Evolutionary conservation across 208 protist species (phyloP).

Genomic region (Willaertia magna): DNA sequence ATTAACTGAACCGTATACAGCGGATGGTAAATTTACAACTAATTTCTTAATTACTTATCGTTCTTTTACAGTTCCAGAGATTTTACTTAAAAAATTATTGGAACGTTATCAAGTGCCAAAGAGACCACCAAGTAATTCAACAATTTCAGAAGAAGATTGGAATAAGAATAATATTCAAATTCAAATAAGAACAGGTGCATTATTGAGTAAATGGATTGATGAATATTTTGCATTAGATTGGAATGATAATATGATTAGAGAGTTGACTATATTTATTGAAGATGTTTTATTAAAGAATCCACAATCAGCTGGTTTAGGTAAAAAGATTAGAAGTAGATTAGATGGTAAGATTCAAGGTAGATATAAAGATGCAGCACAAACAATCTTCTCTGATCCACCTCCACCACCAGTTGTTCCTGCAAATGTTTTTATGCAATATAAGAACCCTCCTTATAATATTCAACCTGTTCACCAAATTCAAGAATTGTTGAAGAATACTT

Average conservation of each 20-base stretch:
- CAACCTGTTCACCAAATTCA: slow-evolving; percentile 7
- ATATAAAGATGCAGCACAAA: neutral
- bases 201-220: neutral
- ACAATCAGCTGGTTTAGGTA: neutral
- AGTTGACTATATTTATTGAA: neutral
- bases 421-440: neutral
- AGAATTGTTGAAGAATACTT: neutral
- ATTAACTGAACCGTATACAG: neutral
- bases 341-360: neutral
- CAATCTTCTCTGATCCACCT: no score
- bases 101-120: slow-evolving; percentile 6
- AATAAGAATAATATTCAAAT: neutral
- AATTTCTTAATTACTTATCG: neutral
- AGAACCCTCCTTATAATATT: neutral
- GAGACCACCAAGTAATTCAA: neutral
- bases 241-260: neutral
- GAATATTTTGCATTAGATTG: neutral
- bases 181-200: neutral
- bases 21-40: neutral
- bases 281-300: neutral
- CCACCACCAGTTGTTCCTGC: neutral
- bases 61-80: slow-evolving; percentile 2
- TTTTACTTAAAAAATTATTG: neutral
- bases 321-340: neutral
- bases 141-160: neutral